phyloP scores from a whole-genome alignment of 1,284 basidiomycete genomes.

The Cystobasidiaceae sp. region DNA sequence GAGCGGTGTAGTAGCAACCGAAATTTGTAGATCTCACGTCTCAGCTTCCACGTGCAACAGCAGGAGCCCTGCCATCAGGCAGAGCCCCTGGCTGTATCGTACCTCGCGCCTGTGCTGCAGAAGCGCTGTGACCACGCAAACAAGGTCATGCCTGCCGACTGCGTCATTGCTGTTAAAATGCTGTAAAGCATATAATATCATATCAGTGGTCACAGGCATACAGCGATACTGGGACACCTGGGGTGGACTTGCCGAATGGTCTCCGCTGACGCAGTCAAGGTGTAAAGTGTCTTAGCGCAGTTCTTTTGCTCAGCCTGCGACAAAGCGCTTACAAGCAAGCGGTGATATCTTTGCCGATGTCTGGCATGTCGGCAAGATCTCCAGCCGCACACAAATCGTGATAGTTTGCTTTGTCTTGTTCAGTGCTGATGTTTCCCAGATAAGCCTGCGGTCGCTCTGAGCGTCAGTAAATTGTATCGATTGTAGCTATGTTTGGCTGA shows the following conservation, averaged over 20 bases:
- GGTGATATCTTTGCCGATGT: constrained; percentile 1
- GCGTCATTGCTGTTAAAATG: constrained; percentile 7
- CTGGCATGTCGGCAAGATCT: not conserved
- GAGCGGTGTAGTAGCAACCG: not conserved
- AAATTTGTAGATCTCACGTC: not conserved
- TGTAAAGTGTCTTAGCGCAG: not conserved
- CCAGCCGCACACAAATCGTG: constrained; percentile 14
- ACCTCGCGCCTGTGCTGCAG: constrained; percentile 7
- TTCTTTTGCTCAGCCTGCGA: not conserved
- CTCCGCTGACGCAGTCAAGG: not conserved
- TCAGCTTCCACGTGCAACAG: constrained; percentile 26
- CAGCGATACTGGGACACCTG: too few species aligned
- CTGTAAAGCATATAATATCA: not conserved
- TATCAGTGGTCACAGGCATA: not conserved
- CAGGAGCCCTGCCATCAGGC: constrained; percentile 12
- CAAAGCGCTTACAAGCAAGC: constrained; percentile 8
- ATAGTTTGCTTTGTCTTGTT: not conserved
- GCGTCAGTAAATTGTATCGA: not conserved
- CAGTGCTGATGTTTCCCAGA: not conserved
- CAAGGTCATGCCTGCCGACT: constrained; percentile 1
- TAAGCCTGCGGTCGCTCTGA: not conserved
- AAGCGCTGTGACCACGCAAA: not conserved
- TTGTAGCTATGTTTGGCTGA: not conserved
- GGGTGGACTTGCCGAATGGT: constrained; percentile 8
- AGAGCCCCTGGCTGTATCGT: constrained; percentile 8